phyloP scores from a whole-genome alignment of 306 rosid species.

The Trifolium repens region DNA sequence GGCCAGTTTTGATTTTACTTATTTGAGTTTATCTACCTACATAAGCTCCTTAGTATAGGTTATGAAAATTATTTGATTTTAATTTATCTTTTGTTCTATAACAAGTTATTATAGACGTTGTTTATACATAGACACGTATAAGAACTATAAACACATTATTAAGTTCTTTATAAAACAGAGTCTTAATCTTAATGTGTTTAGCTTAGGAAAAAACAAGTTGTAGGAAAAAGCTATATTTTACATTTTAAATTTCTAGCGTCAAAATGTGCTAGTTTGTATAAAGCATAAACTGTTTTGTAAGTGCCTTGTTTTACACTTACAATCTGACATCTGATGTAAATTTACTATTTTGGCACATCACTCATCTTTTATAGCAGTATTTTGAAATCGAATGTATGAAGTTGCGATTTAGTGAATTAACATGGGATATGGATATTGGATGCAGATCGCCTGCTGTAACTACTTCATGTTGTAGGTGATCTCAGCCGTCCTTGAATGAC shows the following conservation, averaged over 20 bases:
- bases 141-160: neutral
- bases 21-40: neutral
- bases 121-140: neutral
- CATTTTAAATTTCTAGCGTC: slow-evolving; percentile 8
- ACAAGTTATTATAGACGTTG: neutral
- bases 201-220: neutral
- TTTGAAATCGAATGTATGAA: neutral
- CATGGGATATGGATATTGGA: neutral
- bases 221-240: neutral
- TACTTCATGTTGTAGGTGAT: too few species aligned
- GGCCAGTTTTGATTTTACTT: neutral
- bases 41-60: too few species aligned
- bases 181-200: neutral
- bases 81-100: too few species aligned
- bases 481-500: too few species aligned
- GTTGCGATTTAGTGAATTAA: neutral
- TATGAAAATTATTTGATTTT: neutral
- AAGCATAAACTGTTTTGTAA: neutral
- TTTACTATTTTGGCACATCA: neutral
- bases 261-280: neutral
- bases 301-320: neutral
- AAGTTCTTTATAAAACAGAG: neutral
- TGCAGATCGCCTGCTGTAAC: too few species aligned
- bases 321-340: neutral
- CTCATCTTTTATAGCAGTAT: neutral